Conservation (phyloP, 2,329 filamentous ascomycete genomes). For the Bretziella fagacearum region DNA sequence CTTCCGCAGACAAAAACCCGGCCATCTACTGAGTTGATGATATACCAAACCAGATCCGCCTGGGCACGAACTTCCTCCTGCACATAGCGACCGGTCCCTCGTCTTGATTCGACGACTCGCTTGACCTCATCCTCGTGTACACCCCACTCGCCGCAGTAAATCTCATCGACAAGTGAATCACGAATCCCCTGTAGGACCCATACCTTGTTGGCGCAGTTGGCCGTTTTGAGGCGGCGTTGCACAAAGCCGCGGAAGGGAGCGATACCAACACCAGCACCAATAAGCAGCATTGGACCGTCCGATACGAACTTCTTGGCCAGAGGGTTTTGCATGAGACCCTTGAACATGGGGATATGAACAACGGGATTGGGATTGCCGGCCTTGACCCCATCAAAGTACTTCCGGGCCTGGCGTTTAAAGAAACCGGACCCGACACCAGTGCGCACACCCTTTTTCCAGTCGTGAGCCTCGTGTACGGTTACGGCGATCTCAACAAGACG, state of each 20-base stretch:
- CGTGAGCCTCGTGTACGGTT: slow-evolving; percentile 70
- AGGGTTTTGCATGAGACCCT: slow-evolving; percentile 93
- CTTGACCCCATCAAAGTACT: slow-evolving; percentile 51
- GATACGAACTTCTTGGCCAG: slow-evolving; percentile 79
- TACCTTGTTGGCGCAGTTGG: slow-evolving; percentile 94
- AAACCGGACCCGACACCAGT: slow-evolving; percentile 86
- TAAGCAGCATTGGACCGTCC: slow-evolving; percentile 93
- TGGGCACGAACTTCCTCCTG: slow-evolving; percentile 88
- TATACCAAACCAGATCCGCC: slow-evolving; percentile 94
- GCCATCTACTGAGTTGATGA: slow-evolving; percentile 90
- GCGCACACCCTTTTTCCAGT: slow-evolving; percentile 57
- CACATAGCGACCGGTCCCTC: slow-evolving; percentile 73
- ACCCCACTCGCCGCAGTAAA: slow-evolving; percentile 93
- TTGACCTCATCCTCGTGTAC: slow-evolving; percentile 79
- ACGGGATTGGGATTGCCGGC: slow-evolving; percentile 37
- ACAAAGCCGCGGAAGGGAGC: slow-evolving; percentile 97
- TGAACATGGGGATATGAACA: slow-evolving; percentile 79
- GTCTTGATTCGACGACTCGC: slow-evolving; percentile 59
- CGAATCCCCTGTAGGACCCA: slow-evolving; percentile 90
- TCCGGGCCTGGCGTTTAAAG: slow-evolving; percentile 68
- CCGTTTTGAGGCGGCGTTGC: slow-evolving; percentile 78
- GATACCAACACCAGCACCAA: slow-evolving; percentile 90
- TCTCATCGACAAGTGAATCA: slow-evolving; percentile 87
- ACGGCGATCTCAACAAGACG: slow-evolving; percentile 93
- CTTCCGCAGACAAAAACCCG: slow-evolving; percentile 93